phyloP scores from a whole-genome alignment of 441 rosid genomes.

The Kokia cookei region DNA sequence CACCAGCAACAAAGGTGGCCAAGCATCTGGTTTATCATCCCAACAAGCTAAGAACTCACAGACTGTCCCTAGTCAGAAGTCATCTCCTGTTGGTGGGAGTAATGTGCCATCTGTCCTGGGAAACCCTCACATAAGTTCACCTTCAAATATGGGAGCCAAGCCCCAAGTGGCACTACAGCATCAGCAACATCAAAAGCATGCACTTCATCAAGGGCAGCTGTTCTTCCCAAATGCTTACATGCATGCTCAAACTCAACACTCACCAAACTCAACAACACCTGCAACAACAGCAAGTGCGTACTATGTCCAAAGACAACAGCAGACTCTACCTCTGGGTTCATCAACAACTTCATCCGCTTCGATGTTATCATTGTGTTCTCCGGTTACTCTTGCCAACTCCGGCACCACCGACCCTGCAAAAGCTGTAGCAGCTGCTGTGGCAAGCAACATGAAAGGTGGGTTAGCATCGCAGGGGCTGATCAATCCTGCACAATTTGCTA shows the following conservation, averaged over 20 bases:
- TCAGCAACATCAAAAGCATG: constrained; percentile 52
- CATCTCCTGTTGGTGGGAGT: constrained; percentile 64
- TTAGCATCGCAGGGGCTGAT: constrained; percentile 38
- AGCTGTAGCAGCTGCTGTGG: constrained; percentile 46
- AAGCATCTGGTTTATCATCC: constrained; percentile 52
- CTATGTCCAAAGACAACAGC: constrained; percentile 64
- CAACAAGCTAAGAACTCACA: constrained; percentile 64
- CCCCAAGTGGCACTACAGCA: constrained; percentile 39
- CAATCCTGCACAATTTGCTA: constrained; percentile 40
- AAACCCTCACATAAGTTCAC: constrained; percentile 43
- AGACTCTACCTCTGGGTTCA: constrained; percentile 35
- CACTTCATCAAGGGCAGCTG: constrained; percentile 53
- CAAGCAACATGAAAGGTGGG: constrained; percentile 59
- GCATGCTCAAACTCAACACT: constrained; percentile 60
- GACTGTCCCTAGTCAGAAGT: constrained; percentile 40
- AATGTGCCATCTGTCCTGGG: constrained; percentile 64
- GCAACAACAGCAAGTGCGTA: constrained; percentile 38
- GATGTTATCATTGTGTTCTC: constrained; percentile 43
- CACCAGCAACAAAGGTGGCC: constrained; percentile 61
- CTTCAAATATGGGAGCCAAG: constrained; percentile 49
- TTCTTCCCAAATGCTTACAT: constrained; percentile 43
- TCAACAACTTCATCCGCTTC: constrained; percentile 16
- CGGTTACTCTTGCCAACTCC: constrained; percentile 32
- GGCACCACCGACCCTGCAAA: constrained; percentile 68
- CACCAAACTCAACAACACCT: constrained; percentile 13